Conservation (phyloP, 768 basidiomycete genomes). For the Leccinum boreale region DNA sequence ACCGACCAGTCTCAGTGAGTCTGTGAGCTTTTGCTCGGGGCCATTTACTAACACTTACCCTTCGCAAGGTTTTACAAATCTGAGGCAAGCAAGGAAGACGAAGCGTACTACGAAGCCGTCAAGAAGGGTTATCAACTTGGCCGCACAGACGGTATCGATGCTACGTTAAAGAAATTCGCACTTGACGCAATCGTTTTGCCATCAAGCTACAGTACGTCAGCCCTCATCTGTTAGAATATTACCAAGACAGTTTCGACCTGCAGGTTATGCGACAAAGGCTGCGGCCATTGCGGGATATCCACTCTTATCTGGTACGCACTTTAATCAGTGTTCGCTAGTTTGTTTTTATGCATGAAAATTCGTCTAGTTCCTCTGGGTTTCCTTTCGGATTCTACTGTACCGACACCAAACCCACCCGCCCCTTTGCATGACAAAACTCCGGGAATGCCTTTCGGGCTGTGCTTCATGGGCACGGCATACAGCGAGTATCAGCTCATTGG, state of each 20-base stretch:
- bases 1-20: constrained; percentile 35
- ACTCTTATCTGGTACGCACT: constrained; percentile 29
- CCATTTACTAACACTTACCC: background rate
- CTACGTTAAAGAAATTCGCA: constrained; percentile 40
- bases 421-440: constrained; percentile 35
- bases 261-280: constrained; percentile 27
- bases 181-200: constrained; percentile 55
- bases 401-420: constrained; percentile 30
- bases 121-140: constrained; percentile 46
- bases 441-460: constrained; percentile 41
- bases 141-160: constrained; percentile 52
- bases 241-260: background rate
- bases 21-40: background rate
- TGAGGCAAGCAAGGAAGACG: constrained; percentile 24
- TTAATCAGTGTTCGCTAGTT: background rate
- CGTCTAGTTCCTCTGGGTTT: constrained; percentile 41
- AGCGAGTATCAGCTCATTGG: constrained; percentile 41
- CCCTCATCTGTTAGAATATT: background rate
- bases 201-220: constrained; percentile 13
- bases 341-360: constrained; percentile 28
- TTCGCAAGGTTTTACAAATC: constrained; percentile 20
- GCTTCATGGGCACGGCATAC: constrained; percentile 45
- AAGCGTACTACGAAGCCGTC: constrained; percentile 42
- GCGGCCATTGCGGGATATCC: constrained; percentile 38
- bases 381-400: constrained; percentile 29